phyloP scores from a whole-genome alignment of 225 moss, liverwort and hornwort species.

The Climacium dendroides region DNA sequence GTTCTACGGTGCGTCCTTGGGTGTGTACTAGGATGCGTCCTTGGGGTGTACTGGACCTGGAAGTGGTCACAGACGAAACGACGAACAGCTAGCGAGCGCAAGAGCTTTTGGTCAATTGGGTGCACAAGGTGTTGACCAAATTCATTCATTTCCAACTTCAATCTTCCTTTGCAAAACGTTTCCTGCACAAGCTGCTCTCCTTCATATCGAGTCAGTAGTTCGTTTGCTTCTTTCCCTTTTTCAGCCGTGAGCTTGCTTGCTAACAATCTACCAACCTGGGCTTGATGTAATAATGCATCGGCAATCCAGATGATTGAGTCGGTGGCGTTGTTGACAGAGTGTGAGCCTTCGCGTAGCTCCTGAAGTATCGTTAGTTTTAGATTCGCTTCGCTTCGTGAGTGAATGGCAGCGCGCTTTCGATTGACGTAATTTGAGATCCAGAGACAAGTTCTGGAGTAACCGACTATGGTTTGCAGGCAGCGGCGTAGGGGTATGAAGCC shows the following conservation, averaged over 20 bases:
- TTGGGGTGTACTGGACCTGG: background rate
- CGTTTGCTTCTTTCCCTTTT: background rate
- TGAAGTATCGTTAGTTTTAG: background rate
- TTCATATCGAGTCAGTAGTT: background rate
- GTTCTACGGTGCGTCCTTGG: no score
- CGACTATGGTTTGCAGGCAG: background rate
- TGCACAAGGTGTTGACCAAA: background rate
- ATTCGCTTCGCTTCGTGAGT: background rate
- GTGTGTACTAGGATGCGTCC: background rate
- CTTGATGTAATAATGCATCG: background rate
- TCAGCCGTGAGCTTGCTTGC: background rate
- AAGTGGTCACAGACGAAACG: background rate
- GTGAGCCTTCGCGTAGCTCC: background rate
- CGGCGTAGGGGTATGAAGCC: background rate
- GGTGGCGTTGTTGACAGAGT: background rate
- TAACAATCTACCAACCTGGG: background rate
- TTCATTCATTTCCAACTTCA: background rate
- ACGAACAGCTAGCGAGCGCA: background rate
- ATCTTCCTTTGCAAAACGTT: background rate
- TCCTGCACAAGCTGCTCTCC: background rate
- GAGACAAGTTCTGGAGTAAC: background rate
- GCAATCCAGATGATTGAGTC: background rate
- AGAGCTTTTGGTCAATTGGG: background rate
- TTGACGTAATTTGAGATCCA: background rate
- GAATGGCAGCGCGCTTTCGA: background rate